Evolutionary conservation across 352 stramenopile species (phyloP), one percentile per base, ranked within the genome.

Genomic region (Phytophthora citricola): DNA sequence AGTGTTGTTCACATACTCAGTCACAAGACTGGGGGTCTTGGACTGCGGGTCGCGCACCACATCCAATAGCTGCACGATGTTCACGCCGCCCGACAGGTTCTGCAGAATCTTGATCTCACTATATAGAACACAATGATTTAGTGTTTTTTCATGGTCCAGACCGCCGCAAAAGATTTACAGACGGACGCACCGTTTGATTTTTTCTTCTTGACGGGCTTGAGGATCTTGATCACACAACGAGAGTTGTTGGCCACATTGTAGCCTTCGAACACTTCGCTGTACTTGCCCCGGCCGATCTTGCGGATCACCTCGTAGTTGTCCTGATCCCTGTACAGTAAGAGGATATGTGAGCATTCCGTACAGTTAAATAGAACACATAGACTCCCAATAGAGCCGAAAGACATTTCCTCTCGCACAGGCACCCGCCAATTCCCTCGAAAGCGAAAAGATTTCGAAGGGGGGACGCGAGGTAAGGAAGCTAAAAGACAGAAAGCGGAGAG

Each of bases 141-240:
- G 8, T 69, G 40, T 57, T 68, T 71, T 56, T 44, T 9, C 8
- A 44, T 26, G 34, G 15, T 7, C 5, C 51, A 29, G 17, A 41
- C 2, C 7, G 27, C 26, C 5, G 32, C 15, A 45, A 27, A 26
- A 31, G 15, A 24, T 34, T 9, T n/a, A 15, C 43, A 47, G 10
- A 48, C 3, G 27, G 11, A 20, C 80, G 39, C 39, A 93, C 69
- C 96, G 87, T 76, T 99, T 99, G 77, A 99, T 99, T 86, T 99
- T 85, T 99, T 99, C 89, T 99, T 99, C 91, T 99, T 99, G n/a
- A 99, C 97, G 12, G 98, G 98, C 82, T 99, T 99, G 48, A 99
- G 89, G 71, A 99, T 99, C 88, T 99, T 99, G 65, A 99, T 98
- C n/a, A 99, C 97, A 76, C 97, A 99, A 66, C 98, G 98, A 34